A percentile compares a stretch with the other conserved stretches of the same genome.
Conservation (phyloP, 2,329 filamentous ascomycete species). For the Rutstroemia sp. region DNA sequence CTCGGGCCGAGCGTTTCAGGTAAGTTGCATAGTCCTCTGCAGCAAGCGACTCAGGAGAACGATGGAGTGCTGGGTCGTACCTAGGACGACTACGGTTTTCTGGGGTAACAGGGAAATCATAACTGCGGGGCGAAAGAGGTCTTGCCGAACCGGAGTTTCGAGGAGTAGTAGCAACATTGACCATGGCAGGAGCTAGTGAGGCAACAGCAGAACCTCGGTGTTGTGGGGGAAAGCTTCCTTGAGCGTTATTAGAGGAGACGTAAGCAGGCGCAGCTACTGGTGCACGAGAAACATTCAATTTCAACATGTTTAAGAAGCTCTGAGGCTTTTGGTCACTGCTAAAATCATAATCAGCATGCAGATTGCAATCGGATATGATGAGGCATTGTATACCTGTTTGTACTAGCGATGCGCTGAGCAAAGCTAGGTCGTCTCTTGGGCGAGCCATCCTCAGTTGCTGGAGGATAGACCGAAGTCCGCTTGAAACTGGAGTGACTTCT, state of each 20-base stretch:
- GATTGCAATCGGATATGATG: not conserved
- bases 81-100: not conserved
- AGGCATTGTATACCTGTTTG: conserved; percentile 19
- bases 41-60: conserved; percentile 4
- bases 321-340: conserved; percentile 22
- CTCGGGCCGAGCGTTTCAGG: not conserved
- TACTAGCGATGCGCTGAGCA: conserved; percentile 21
- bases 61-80: not conserved
- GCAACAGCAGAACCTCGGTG: conserved; percentile 28
- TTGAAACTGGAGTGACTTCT: not conserved
- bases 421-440: conserved; percentile 14
- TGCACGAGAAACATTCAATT: conserved; percentile 14
- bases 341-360: not conserved
- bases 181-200: conserved; percentile 24
- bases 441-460: conserved; percentile 12
- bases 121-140: not conserved
- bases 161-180: not conserved
- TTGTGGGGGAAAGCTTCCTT: conserved; percentile 27
- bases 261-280: conserved; percentile 22
- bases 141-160: not conserved
- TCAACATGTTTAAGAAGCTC: conserved; percentile 30
- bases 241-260: conserved; percentile 27
- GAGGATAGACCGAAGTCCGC: conserved; percentile 6
- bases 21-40: conserved; percentile 5
- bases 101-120: conserved; percentile 1